Evolutionary conservation across 116 monocot genomes (phyloP).

Genomic region (Trichopus zeylanicus): DNA sequence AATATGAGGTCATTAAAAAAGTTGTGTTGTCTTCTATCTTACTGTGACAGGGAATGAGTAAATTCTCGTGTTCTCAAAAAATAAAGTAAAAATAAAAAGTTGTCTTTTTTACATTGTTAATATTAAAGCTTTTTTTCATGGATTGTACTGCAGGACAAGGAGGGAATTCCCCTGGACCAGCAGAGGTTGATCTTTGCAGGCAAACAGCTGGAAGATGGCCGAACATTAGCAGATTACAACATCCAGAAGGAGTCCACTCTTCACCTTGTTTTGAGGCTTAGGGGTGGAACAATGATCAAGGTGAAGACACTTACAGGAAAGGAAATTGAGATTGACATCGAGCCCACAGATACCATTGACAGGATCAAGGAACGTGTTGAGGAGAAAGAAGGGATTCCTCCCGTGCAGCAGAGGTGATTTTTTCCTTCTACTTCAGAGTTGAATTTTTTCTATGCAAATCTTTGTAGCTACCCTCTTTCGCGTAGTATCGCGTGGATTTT

Average conservation of each 20-base stretch:
- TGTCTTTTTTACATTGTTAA: not conserved
- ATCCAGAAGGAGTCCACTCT: slow-evolving; percentile 14
- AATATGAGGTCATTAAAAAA: no score
- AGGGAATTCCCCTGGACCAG: slow-evolving; percentile 13
- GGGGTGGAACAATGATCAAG: slow-evolving; percentile 19
- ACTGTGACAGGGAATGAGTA: no score
- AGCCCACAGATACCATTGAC: slow-evolving; percentile 16
- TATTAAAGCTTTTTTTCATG: no score
- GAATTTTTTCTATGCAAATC: not conserved
- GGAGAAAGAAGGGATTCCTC: slow-evolving; percentile 20
- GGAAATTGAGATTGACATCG: slow-evolving; percentile 17
- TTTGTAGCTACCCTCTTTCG: no score
- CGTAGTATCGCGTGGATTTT: no score
- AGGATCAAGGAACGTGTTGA: slow-evolving; percentile 19
- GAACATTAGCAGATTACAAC: slow-evolving; percentile 9
- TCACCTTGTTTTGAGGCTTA: slow-evolving; percentile 15
- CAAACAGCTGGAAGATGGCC: slow-evolving; percentile 9
- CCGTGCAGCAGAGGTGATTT: slow-evolving; percentile 12
- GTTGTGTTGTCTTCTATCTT: no score
- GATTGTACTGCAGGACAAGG: slow-evolving; percentile 7
- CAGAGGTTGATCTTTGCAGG: slow-evolving; percentile 6
- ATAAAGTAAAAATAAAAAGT: no score
- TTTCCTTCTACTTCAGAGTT: not conserved
- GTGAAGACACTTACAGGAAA: slow-evolving; percentile 18
- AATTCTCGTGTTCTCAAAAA: no score